Evolutionary conservation across 1,284 basidiomycete species (phyloP).

Genomic region (Coniferiporia sulphurascens): DNA sequence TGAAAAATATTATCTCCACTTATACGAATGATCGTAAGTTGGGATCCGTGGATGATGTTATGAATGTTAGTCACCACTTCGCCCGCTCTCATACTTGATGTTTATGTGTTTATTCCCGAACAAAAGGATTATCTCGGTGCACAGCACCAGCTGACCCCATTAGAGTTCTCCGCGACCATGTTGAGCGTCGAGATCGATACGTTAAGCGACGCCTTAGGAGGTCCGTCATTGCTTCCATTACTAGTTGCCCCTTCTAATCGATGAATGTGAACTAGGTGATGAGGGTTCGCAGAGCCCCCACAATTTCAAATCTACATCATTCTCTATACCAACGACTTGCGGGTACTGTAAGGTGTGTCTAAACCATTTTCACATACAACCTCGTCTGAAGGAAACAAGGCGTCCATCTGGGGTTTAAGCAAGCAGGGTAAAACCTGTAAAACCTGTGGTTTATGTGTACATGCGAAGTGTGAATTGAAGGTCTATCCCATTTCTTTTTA

Average conservation of each 20-base stretch:
- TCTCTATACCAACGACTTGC: constrained; percentile 78
- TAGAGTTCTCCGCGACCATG: constrained; percentile 48
- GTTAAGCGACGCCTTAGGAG: constrained; percentile 59
- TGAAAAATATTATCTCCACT: constrained; percentile 44
- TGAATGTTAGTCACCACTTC: constrained; percentile 45
- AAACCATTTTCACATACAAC: background rate
- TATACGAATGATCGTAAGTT: constrained; percentile 50
- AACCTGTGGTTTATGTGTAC: constrained; percentile 74
- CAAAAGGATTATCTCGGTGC: constrained; percentile 62
- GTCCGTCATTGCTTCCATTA: constrained; percentile 34
- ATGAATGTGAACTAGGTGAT: constrained; percentile 47
- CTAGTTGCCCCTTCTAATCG: background rate
- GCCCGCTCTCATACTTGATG: constrained; percentile 11
- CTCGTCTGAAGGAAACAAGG: constrained; percentile 33
- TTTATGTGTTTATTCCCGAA: constrained; percentile 13
- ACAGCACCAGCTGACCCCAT: constrained; percentile 54
- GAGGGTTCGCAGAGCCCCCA: constrained; percentile 67
- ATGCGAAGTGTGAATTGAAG: constrained; percentile 81
- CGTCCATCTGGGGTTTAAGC: constrained; percentile 79
- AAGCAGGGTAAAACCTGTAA: constrained; percentile 83
- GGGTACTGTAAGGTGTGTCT: constrained; percentile 69
- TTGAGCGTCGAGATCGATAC: constrained; percentile 57
- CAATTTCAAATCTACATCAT: constrained; percentile 76
- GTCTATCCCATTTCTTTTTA: constrained; percentile 30
- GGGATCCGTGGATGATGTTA: constrained; percentile 58